A percentile compares a stretch with the other conserved stretches of the same genome.
These are phyloP conservation scores for Aspergillus awamori DNA, from an alignment of 2,329 filamentous ascomycete species.

Conservation along the genomic window DNA sequence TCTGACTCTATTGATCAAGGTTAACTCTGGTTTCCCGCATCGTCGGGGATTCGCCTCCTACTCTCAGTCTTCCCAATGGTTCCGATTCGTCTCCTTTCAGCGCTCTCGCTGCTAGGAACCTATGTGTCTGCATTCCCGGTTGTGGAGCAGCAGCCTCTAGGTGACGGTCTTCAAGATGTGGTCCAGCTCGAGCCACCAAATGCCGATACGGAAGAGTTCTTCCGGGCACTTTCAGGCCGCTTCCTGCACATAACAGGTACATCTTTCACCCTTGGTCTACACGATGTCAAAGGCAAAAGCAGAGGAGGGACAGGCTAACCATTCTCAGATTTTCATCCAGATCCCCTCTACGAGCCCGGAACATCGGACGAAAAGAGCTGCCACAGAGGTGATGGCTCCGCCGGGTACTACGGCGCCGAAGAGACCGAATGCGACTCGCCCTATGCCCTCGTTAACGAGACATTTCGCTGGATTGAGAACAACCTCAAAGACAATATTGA, in stretches of 20 bases:
- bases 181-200: slow-evolving; percentile 7
- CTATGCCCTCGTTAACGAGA: slow-evolving; percentile 77
- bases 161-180: not conserved
- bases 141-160: slow-evolving; percentile 23
- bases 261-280: not conserved
- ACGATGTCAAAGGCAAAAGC: slow-evolving; percentile 15
- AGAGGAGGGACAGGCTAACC: not conserved
- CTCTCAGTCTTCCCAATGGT: slow-evolving; percentile 23
- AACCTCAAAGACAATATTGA: slow-evolving; percentile 79
- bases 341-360: slow-evolving; percentile 80
- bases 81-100: slow-evolving; percentile 16
- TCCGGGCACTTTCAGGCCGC: slow-evolving; percentile 32
- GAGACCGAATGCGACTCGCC: slow-evolving; percentile 89
- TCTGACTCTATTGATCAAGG: slow-evolving; percentile 2
- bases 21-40: slow-evolving; percentile 5
- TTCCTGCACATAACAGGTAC: slow-evolving; percentile 44
- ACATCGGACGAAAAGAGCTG: slow-evolving; percentile 73
- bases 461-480: slow-evolving; percentile 82
- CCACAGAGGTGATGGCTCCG: slow-evolving; percentile 74
- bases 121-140: slow-evolving; percentile 23
- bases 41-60: slow-evolving; percentile 13
- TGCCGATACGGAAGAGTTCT: slow-evolving; percentile 1
- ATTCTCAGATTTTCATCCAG: slow-evolving; percentile 82
- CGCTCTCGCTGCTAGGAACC: slow-evolving; percentile 18
- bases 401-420: slow-evolving; percentile 82